Evolutionary conservation across 179 eudicot species (phyloP), one percentile per base, ranked within the genome.

Genomic region (Kewa caespitosa): DNA sequence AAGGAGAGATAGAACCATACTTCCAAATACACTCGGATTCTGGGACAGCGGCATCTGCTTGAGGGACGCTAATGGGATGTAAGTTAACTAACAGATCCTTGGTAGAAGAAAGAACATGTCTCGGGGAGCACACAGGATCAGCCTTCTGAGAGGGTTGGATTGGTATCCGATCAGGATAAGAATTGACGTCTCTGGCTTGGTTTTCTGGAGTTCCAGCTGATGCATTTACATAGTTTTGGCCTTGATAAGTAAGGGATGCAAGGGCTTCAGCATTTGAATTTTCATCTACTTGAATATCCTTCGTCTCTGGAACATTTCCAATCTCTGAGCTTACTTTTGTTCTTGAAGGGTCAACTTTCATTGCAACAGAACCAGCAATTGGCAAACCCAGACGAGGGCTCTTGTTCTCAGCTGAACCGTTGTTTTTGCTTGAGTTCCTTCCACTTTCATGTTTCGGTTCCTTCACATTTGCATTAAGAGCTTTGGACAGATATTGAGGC

Each of bases 21-120:
- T 75, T 86, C 89, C 89, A 86, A 43, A 84, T 69, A 74, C 72
- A 76, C 23, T 80, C 82, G 48, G 78, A 70, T 20, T 78, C 80
- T 5, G 89, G 89, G 65, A 81, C 73, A 61, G 74, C 79, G 70
- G 85, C 78, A 36, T 54, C 46, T 38, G 25, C 57, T 10, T 52
- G 50, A 28, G 69, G 69, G 70, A 57, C 80, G 48, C 63, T 76
- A 52, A 39, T 50, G 27, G 76, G 41, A 30, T 33, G 74, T 70
- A 67, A 67, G 67, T 69, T 63, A 67, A 65, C 41, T 14, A 42
- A 55, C 13, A 46, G 43, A 73, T 38, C 78, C 71, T 81, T 69
- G 72, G 41, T 43, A 5, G 64, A 38, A 67, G 64, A 38, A 68
- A 67, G 73, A 70, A 52, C 41, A n/a, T 61, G 67, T 68, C 38